These are phyloP conservation scores for Bathelium albidoporum DNA, from an alignment of 495 filamentous ascomycete species.

Conservation along the genomic window DNA sequence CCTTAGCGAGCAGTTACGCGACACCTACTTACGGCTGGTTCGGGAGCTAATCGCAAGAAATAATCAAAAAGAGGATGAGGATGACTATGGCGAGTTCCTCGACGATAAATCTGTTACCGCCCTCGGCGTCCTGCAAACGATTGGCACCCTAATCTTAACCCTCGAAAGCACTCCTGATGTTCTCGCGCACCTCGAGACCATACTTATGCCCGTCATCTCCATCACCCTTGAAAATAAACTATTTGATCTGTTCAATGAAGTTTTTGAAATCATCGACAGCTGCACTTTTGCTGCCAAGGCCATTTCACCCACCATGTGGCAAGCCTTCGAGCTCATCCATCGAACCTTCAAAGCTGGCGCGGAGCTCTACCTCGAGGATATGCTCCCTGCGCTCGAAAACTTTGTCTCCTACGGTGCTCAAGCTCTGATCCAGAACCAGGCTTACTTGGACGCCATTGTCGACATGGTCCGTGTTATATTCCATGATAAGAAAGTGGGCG, in stretches of 20 bases:
- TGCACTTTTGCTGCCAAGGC: slow-evolving; percentile 97
- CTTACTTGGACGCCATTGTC: slow-evolving; percentile 75
- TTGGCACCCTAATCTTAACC: slow-evolving; percentile 92
- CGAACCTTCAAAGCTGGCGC: slow-evolving; percentile 93
- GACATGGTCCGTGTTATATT: slow-evolving; percentile 72
- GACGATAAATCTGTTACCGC: slow-evolving; percentile 99
- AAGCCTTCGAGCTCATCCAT: slow-evolving; percentile 92
- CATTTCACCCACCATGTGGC: slow-evolving; percentile 96
- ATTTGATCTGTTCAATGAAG: slow-evolving; percentile 92
- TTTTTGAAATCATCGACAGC: slow-evolving; percentile 98
- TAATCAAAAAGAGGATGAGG: slow-evolving; percentile 52
- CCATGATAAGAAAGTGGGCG: slow-evolving; percentile 77
- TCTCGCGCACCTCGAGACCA: slow-evolving; percentile 81
- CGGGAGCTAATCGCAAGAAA: slow-evolving; percentile 82
- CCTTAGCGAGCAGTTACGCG: slow-evolving; percentile 87
- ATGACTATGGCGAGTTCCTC: slow-evolving; percentile 82
- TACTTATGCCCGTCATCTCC: slow-evolving; percentile 92
- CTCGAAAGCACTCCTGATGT: slow-evolving; percentile 95
- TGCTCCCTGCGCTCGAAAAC: slow-evolving; percentile 96
- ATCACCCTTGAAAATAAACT: slow-evolving; percentile 96
- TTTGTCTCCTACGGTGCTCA: slow-evolving; percentile 84
- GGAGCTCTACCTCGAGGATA: slow-evolving; percentile 96
- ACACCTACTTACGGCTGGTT: slow-evolving; percentile 92
- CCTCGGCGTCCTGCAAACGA: slow-evolving; percentile 91
- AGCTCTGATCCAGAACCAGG: slow-evolving; percentile 68